Evolutionary conservation across 2,329 filamentous ascomycete species (phyloP), one percentile per base, ranked within the genome.

Genomic region (Tolypocladium pustulatum): DNA sequence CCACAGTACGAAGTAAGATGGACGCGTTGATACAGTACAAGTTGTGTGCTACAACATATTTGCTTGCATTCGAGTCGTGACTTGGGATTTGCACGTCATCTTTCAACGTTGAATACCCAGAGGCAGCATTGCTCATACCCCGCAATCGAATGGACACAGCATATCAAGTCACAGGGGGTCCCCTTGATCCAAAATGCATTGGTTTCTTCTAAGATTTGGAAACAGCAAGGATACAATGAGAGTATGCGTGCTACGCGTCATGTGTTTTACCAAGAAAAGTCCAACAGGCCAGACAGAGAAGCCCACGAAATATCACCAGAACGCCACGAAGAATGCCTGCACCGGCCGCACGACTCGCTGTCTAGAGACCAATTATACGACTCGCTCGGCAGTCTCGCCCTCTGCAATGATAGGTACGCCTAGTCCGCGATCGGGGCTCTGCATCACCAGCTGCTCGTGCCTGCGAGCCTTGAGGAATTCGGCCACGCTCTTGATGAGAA

Each of bases 361-460:
- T 9, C 2, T 5, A 52, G 49, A 52, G 15, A 34, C 15, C 1
- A 9, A 40, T 59, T 79, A 93, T 62, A 92, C 90, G 56, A 89
- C 86, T 36, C 82, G 85, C 76, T 95, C 91, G 0, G 88, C 80
- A 55, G 81, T 79, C 78, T 97, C 94, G 54, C 89, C 90, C 66
- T 90, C 87, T 0, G 91, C 92, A 66, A 99, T 89, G 59, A 99
- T 82, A 2, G 94, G 88, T 46, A 96, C 83, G 22, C 86, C 86
- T 57, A 97, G 77, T 2, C 93, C 92, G 40, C 94, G 82, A 66
- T 96, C 92, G 0, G 94, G 94, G 70, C 91, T 96, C 71, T 96
- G 92, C 64, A 97, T 76, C 6, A 99, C 91, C 56, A 99, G 78
- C 71, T 94, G 90, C 76, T 99, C 94, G 70, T 97, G 94, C 68